These are phyloP conservation scores for Magnusiomyces ingens DNA, from an alignment of 1,139 yeast species.

Conservation along the genomic window DNA sequence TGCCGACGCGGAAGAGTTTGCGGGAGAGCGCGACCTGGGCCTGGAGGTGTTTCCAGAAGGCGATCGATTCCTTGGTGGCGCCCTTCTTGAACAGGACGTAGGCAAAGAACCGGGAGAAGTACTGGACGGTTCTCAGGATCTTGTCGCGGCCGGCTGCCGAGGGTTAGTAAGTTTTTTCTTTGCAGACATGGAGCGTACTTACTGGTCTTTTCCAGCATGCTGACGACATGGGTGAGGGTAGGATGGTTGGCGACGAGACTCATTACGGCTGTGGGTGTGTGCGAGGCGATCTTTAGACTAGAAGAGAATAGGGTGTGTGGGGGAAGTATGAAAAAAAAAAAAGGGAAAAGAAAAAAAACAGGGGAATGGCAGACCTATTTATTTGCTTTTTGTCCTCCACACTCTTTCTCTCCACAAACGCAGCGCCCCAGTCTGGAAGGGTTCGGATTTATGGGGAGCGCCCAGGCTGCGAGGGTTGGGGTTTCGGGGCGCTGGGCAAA, in stretches of 20 bases:
- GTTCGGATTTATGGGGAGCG: background rate
- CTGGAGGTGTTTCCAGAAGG: slow-evolving; percentile 48
- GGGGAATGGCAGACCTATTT: background rate
- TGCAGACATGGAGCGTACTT: slow-evolving; percentile 33
- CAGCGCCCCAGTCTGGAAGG: too few species aligned
- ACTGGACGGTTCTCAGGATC: slow-evolving; percentile 71
- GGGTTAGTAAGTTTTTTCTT: too few species aligned
- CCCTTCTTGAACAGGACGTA: slow-evolving; percentile 60
- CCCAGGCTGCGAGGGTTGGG: too few species aligned
- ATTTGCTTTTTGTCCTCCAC: background rate
- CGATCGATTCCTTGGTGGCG: slow-evolving; percentile 44
- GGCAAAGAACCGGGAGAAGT: slow-evolving; percentile 66
- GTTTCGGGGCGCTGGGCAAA: too few species aligned
- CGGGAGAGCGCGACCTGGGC: slow-evolving; percentile 62
- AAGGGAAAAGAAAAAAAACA: background rate
- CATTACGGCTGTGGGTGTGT: slow-evolving; percentile 9
- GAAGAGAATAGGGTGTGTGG: background rate
- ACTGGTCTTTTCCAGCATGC: slow-evolving; percentile 59
- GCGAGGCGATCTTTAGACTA: background rate
- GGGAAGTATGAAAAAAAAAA: background rate
- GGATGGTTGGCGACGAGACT: slow-evolving; percentile 48
- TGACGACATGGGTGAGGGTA: slow-evolving; percentile 53
- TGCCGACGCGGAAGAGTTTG: slow-evolving; percentile 78
- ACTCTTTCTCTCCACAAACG: background rate
- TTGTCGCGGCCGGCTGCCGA: slow-evolving; percentile 62